A percentile compares a stretch with the other conserved stretches of the same genome.
phyloP scores from a whole-genome alignment of 2,329 filamentous ascomycete species.

The Dothideomycetes sp. region DNA sequence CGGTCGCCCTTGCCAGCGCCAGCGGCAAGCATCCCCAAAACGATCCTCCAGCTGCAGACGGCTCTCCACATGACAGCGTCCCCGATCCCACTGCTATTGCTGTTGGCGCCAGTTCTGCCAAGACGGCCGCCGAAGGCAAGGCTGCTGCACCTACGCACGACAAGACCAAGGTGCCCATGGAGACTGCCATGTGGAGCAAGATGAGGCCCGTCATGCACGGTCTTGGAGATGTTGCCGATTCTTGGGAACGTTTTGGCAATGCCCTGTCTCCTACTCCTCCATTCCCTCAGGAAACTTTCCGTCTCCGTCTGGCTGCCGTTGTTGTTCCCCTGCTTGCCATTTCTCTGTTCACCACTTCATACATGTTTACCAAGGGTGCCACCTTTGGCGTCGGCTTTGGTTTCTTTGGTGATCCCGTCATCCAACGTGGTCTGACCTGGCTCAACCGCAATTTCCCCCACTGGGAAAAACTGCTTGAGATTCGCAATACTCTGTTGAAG shows the following conservation, averaged over 20 bases:
- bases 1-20: slow-evolving; percentile 64
- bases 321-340: slow-evolving; percentile 35
- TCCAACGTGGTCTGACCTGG: slow-evolving; percentile 49
- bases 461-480: slow-evolving; percentile 66
- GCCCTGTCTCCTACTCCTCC: slow-evolving; percentile 41
- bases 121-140: slow-evolving; percentile 43
- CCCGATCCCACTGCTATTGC: slow-evolving; percentile 54
- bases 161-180: slow-evolving; percentile 70
- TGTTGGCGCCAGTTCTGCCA: slow-evolving; percentile 45
- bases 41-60: slow-evolving; percentile 42
- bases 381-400: slow-evolving; percentile 61
- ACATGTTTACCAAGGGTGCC: slow-evolving; percentile 51
- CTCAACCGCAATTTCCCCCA: slow-evolving; percentile 55
- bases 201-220: slow-evolving; percentile 64
- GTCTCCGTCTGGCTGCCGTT: slow-evolving; percentile 37
- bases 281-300: slow-evolving; percentile 36
- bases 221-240: slow-evolving; percentile 50
- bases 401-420: slow-evolving; percentile 73
- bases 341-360: slow-evolving; percentile 39
- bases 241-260: slow-evolving; percentile 55
- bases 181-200: slow-evolving; percentile 66
- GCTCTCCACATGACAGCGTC: slow-evolving; percentile 39
- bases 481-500: slow-evolving; percentile 67
- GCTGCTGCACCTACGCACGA: slow-evolving; percentile 49
- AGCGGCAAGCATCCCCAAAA: slow-evolving; percentile 66